These are phyloP conservation scores for Delphinella strobiligena DNA, from an alignment of 2,329 filamentous ascomycete species.

Conservation along the genomic window DNA sequence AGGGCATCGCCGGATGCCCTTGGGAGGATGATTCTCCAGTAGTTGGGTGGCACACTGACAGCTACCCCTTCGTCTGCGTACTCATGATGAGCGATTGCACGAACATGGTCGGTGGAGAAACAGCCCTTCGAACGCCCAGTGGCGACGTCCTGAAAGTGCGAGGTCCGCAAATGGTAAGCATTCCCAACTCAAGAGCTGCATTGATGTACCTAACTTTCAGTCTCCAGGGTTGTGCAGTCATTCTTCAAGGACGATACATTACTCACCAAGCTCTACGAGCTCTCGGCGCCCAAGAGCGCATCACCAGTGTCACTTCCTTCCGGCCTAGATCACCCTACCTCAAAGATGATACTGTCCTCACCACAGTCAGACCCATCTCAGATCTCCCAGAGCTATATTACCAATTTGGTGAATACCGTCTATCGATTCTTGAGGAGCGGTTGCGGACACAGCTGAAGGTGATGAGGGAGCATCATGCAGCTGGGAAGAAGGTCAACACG, in stretches of 20 bases:
- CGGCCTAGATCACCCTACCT: conserved; percentile 43
- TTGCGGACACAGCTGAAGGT: conserved; percentile 34
- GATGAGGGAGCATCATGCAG: conserved; percentile 24
- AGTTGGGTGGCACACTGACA: conserved; percentile 53
- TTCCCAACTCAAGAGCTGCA: conserved; percentile 5
- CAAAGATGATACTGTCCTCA: conserved; percentile 49
- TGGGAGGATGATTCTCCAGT: conserved; percentile 41
- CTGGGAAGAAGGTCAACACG: conserved; percentile 22
- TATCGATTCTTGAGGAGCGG: conserved; percentile 51
- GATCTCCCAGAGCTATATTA: conserved; percentile 46
- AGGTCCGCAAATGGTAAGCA: conserved; percentile 46
- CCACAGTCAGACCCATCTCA: conserved; percentile 47
- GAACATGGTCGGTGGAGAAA: conserved; percentile 53
- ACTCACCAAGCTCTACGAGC: conserved; percentile 51
- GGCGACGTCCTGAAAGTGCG: conserved; percentile 47
- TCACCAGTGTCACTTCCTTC: conserved; percentile 56
- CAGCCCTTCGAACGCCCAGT: conserved; percentile 42
- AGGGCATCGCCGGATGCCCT: conserved; percentile 30
- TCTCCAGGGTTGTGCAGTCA: conserved; percentile 45
- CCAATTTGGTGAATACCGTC: conserved; percentile 50
- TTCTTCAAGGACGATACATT: conserved; percentile 58
- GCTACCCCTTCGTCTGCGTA: conserved; percentile 59
- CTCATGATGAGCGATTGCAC: conserved; percentile 53
- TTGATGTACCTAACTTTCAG: neutral
- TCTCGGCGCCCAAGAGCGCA: conserved; percentile 47